Evolutionary conservation across 805 yeast genomes (phyloP), one percentile per base, ranked within the genome.

Genomic region (Lachancea kluyveri): DNA sequence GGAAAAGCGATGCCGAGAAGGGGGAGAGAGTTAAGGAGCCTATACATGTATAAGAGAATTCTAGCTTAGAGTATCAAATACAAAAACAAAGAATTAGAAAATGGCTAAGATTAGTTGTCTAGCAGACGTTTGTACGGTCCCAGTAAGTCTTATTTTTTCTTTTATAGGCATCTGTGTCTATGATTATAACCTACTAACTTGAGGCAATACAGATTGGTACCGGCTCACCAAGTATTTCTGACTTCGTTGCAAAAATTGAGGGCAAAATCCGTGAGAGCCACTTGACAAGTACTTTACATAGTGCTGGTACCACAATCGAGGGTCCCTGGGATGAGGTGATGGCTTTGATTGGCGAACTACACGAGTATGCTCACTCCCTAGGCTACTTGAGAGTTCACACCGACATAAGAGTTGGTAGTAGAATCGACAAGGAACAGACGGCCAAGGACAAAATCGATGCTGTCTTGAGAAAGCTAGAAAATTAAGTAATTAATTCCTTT

Each of bases 271-370:
- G 79, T 36, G 66, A 66, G 15, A 72, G 82, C 18, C 78, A 73
- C 3, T 61, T 86, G 33, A 67, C 76, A 30, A 75, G 79, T 40
- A 75, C 83, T 1, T 62, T 86, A 38, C 96, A 86, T 58, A 80
- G 94, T 45, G 96, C 96, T 3, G 96, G 96, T 3, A 86, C 95
- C 5, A 85, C 95, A 2, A 77, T 81, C 45, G 75, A 82, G 47
- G 96, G 96, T 1, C 87, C 86, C n/a, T 87, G 95, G 95, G 75
- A 77, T 48, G 87, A 81, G 34, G 95, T 87, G 1, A 79, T 77
- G 75, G 73, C 67, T 20, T 59, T 84, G 32, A 79, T 86, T 46
- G 95, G 95, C 6, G 70, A 73, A 43, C 61, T 85, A 46, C 96
- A 86, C 50, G 77, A 79, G 48, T 64, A 64, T 26, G 70, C 83